Percentiles rank a stretch among this genome's conserved stretches.
Conservation (phyloP, 331 rosid species). For the Spiraea crenata region DNA sequence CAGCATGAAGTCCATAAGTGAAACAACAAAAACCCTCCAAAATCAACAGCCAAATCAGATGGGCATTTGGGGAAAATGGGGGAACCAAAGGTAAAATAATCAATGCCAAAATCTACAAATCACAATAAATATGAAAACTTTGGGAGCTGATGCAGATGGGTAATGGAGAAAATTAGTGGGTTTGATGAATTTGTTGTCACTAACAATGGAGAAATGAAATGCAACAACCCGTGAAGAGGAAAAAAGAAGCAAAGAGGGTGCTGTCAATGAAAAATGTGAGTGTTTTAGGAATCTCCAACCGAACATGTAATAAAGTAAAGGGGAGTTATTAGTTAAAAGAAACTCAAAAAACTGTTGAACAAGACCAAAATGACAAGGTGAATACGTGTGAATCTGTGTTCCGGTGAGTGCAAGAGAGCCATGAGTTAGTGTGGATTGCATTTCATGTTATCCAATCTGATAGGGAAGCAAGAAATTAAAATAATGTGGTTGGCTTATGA, state of each 20-base stretch:
- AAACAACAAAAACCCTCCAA: slow-evolving; percentile 14
- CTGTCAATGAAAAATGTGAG: slow-evolving; percentile 24
- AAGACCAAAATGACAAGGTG: not conserved
- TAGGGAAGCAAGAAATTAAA: slow-evolving; percentile 10
- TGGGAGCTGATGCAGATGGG: slow-evolving; percentile 20
- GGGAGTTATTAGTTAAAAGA: not conserved
- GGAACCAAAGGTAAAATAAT: not conserved
- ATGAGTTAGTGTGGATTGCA: slow-evolving; percentile 25
- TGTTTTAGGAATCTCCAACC: slow-evolving; percentile 30
- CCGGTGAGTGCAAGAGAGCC: slow-evolving; percentile 3
- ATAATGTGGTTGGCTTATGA: not conserved
- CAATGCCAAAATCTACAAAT: slow-evolving; percentile 21
- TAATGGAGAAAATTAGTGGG: slow-evolving; percentile 15
- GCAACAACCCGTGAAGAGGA: slow-evolving; percentile 26
- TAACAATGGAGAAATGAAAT: slow-evolving; percentile 4
- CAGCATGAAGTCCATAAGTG: slow-evolving; percentile 20
- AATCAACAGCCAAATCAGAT: slow-evolving; percentile 13
- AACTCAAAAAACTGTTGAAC: not conserved
- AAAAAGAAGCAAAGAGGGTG: slow-evolving; percentile 18
- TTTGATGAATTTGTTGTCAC: not conserved
- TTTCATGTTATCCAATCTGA: slow-evolving; percentile 22
- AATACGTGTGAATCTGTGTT: slow-evolving; percentile 18
- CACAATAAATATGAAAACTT: not conserved
- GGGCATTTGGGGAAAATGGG: slow-evolving; percentile 18
- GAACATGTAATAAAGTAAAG: slow-evolving; percentile 4